Percentiles rank a stretch among this genome's conserved stretches.
phyloP scores from a whole-genome alignment of 2,329 filamentous ascomycete species.

The Passalora sequoiae region DNA sequence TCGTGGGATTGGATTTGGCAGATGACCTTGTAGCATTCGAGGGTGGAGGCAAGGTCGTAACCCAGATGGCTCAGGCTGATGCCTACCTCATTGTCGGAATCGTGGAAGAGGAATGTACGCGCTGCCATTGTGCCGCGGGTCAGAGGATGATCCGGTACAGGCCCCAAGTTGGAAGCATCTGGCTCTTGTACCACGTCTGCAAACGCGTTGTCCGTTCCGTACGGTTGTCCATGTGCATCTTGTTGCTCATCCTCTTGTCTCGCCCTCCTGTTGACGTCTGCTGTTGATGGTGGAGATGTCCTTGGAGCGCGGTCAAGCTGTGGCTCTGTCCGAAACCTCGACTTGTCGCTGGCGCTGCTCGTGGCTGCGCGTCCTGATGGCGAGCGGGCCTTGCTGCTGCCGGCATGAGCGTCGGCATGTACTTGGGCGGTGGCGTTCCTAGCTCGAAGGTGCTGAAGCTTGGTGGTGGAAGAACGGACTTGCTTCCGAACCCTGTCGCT shows the following conservation, averaged over 20 bases:
- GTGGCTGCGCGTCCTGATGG: no score
- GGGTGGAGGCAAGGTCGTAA: slow-evolving; percentile 2
- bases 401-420: not conserved
- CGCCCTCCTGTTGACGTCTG: not conserved
- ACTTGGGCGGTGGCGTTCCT: not conserved
- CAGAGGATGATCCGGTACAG: not conserved
- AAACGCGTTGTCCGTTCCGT: not conserved
- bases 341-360: no score
- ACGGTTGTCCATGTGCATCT: not conserved
- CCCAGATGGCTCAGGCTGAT: slow-evolving; percentile 5
- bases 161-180: not conserved
- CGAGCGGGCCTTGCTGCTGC: not conserved
- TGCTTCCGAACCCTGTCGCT: not conserved
- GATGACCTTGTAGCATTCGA: slow-evolving; percentile 6
- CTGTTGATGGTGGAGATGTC: not conserved
- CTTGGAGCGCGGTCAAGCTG: not conserved
- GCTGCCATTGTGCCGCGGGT: slow-evolving; percentile 7
- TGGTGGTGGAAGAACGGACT: not conserved
- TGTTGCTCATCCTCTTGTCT: not conserved
- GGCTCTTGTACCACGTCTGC: not conserved
- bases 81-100: slow-evolving; percentile 9
- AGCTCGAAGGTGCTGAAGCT: not conserved
- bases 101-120: slow-evolving; percentile 8
- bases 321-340: not conserved
- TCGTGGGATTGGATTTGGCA: slow-evolving; percentile 5